Evolutionary conservation across 805 yeast genomes (phyloP).

Genomic region (Jamesozyma jinghongensis): DNA sequence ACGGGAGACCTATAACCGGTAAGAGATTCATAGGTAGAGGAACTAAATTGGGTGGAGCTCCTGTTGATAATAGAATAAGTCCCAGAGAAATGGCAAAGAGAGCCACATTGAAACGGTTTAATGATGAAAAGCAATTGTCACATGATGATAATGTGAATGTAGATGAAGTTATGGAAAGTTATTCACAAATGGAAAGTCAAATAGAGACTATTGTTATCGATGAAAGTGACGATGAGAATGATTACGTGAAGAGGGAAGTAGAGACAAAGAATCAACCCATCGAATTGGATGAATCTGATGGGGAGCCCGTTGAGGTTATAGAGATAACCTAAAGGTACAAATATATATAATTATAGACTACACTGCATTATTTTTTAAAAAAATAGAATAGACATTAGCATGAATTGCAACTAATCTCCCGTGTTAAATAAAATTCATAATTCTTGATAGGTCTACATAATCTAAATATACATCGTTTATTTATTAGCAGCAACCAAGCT

Average conservation of each 20-base stretch:
- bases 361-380: no score
- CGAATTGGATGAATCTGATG: no score
- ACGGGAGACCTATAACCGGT: background rate
- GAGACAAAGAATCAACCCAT: no score
- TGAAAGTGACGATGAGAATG: conserved; percentile 8
- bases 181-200: conserved; percentile 10
- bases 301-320: no score
- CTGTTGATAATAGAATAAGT: conserved; percentile 3
- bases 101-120: conserved; percentile 26
- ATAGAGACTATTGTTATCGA: conserved; percentile 15
- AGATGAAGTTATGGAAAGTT: conserved; percentile 5
- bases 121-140: conserved; percentile 10
- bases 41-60: background rate
- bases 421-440: no score
- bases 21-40: conserved; percentile 2
- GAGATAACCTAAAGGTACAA: no score
- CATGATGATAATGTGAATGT: conserved; percentile 8
- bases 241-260: background rate
- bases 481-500: conserved; percentile 28
- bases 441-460: background rate
- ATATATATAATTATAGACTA: no score
- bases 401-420: no score
- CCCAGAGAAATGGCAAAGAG: conserved; percentile 28
- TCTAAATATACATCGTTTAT: no score
- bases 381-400: no score